Conservation (phyloP, 2,329 filamentous ascomycete genomes). For the Aureobasidium sp. region DNA sequence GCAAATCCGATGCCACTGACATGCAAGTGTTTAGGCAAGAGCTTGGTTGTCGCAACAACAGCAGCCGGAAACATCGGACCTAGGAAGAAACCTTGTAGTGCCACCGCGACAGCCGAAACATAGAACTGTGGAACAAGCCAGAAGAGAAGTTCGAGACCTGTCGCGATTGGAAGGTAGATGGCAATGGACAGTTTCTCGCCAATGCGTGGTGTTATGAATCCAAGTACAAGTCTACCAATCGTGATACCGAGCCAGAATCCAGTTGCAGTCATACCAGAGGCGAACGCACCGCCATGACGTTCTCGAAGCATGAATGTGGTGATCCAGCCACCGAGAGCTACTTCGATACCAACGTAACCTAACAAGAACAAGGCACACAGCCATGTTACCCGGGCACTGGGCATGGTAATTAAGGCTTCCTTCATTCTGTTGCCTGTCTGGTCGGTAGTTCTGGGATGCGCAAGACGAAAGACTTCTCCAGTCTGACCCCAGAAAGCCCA, state of each 20-base stretch:
- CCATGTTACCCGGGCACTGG: slow-evolving; percentile 57
- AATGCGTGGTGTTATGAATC: slow-evolving; percentile 66
- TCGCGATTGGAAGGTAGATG: slow-evolving; percentile 57
- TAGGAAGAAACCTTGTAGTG: slow-evolving; percentile 69
- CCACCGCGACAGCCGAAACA: slow-evolving; percentile 64
- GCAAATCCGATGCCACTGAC: slow-evolving; percentile 77
- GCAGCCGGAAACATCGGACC: slow-evolving; percentile 73
- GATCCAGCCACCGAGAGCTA: slow-evolving; percentile 61
- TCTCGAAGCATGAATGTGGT: slow-evolving; percentile 81
- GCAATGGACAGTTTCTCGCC: slow-evolving; percentile 59
- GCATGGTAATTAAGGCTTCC: slow-evolving; percentile 42
- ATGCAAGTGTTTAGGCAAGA: slow-evolving; percentile 66
- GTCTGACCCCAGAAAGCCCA: slow-evolving; percentile 59
- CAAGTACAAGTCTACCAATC: slow-evolving; percentile 62
- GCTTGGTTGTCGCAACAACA: slow-evolving; percentile 65
- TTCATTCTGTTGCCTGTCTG: slow-evolving; percentile 44
- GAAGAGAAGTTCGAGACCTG: slow-evolving; percentile 64
- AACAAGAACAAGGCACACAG: slow-evolving; percentile 67
- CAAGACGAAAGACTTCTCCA: slow-evolving; percentile 50
- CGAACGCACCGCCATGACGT: slow-evolving; percentile 60
- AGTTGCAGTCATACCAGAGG: slow-evolving; percentile 67
- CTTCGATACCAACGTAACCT: slow-evolving; percentile 59
- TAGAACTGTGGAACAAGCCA: slow-evolving; percentile 76
- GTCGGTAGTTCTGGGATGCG: slow-evolving; percentile 39
- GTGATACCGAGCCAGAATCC: slow-evolving; percentile 83